Conservation (phyloP, 2,329 filamentous ascomycete genomes). For the Colletotrichum tofieldiae region DNA sequence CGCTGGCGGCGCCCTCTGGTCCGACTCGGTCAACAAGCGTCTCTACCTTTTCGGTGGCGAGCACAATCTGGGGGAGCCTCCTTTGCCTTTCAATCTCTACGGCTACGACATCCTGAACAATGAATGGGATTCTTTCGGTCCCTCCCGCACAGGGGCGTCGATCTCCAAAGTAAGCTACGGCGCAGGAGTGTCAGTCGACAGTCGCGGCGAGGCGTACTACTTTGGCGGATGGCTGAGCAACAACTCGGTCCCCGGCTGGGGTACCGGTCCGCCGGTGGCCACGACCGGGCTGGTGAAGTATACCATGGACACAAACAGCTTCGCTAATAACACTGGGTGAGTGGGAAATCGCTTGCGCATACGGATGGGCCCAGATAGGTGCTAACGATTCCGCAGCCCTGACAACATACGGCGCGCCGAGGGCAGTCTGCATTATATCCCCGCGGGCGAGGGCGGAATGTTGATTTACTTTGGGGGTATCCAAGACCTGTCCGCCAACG, state of each 20-base stretch:
- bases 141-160: conserved; percentile 50
- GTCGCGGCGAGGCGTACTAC: conserved; percentile 72
- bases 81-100: conserved; percentile 66
- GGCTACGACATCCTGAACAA: conserved; percentile 71
- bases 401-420: conserved; percentile 70
- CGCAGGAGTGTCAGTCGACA: conserved; percentile 69
- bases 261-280: conserved; percentile 60
- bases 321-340: conserved; percentile 66
- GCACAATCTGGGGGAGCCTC: conserved; percentile 57
- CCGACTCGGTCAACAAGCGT: conserved; percentile 73
- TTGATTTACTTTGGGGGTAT: conserved; percentile 76
- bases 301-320: conserved; percentile 66
- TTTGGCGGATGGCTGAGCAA: conserved; percentile 76
- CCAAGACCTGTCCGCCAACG: conserved; percentile 63
- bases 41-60: conserved; percentile 77
- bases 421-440: conserved; percentile 73
- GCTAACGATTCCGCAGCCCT: conserved; percentile 48
- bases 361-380: not conserved
- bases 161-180: conserved; percentile 69
- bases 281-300: conserved; percentile 70
- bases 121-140: conserved; percentile 66
- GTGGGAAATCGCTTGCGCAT: not conserved
- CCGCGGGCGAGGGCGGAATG: conserved; percentile 72
- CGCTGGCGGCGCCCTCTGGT: conserved; percentile 68
- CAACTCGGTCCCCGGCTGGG: conserved; percentile 66